Evolutionary conservation across 1,284 basidiomycete genomes (phyloP).

Genomic region (Marasmius tenuissimus): DNA sequence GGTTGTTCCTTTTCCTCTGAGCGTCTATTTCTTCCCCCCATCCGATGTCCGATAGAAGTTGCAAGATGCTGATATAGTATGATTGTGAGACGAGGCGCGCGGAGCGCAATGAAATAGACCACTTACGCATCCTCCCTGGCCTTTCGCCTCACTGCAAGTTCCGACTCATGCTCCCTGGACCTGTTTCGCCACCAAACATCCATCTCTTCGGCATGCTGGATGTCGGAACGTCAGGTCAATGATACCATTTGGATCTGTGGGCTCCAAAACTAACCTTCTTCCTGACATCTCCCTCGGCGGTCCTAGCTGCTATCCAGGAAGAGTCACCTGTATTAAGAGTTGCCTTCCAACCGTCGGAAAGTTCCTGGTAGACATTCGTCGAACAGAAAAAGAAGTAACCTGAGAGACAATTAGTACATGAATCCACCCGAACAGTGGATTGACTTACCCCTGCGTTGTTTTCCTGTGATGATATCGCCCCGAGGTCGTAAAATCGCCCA

Average conservation of each 20-base stretch:
- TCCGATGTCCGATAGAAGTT: neutral
- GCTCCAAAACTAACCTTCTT: neutral
- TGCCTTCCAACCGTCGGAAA: too few relatives aligned
- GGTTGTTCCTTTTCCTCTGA: neutral
- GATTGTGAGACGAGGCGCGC: neutral
- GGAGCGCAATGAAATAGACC: neutral
- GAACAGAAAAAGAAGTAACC: too few relatives aligned
- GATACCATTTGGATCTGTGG: neutral
- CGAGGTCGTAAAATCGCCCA: too few relatives aligned
- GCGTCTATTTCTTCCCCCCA: neutral
- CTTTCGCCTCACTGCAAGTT: neutral
- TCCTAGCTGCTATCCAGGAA: too few relatives aligned
- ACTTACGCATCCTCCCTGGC: neutral
- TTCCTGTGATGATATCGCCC: too few relatives aligned
- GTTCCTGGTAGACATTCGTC: too few relatives aligned
- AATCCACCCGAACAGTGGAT: too few relatives aligned
- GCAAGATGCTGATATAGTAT: neutral
- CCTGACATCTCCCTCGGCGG: too few relatives aligned
- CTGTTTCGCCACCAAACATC: neutral
- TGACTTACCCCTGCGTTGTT: too few relatives aligned
- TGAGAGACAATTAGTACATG: too few relatives aligned
- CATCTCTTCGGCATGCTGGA: neutral
- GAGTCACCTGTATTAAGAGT: too few relatives aligned
- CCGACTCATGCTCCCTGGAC: neutral
- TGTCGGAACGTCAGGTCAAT: neutral